phyloP scores from a whole-genome alignment of 2,329 filamentous ascomycete species.

The Epichloe bromicola region DNA sequence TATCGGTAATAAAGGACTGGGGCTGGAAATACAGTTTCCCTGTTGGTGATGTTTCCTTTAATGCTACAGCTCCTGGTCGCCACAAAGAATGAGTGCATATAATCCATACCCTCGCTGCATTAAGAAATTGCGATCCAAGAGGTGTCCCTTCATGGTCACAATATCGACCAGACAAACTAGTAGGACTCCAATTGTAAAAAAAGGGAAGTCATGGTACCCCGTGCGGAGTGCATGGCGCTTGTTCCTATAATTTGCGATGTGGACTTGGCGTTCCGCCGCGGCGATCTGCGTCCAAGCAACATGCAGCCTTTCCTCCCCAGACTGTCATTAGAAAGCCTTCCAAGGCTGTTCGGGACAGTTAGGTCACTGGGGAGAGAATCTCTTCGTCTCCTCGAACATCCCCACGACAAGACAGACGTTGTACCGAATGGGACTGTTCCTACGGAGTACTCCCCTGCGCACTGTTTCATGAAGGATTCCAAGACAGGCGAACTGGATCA shows the following conservation, averaged over 20 bases:
- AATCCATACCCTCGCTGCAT: too few species aligned
- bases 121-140: too few species aligned
- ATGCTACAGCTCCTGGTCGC: neutral
- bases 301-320: neutral
- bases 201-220: too few species aligned
- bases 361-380: neutral
- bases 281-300: too few species aligned
- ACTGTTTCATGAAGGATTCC: constrained; percentile 3
- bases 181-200: too few species aligned
- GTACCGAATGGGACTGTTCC: too few species aligned
- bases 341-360: too few species aligned
- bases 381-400: neutral
- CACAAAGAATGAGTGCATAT: too few species aligned
- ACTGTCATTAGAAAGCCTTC: neutral
- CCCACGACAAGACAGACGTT: neutral
- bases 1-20: neutral
- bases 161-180: too few species aligned
- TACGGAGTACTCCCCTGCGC: neutral
- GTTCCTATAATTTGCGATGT: neutral
- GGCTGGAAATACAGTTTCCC: too few species aligned
- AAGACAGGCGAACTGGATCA: neutral
- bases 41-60: neutral
- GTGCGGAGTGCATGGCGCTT: neutral
- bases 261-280: neutral
- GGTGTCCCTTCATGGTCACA: too few species aligned